Conservation (phyloP, 164 flowering plant genomes). For the Vitis rotundifolia region DNA sequence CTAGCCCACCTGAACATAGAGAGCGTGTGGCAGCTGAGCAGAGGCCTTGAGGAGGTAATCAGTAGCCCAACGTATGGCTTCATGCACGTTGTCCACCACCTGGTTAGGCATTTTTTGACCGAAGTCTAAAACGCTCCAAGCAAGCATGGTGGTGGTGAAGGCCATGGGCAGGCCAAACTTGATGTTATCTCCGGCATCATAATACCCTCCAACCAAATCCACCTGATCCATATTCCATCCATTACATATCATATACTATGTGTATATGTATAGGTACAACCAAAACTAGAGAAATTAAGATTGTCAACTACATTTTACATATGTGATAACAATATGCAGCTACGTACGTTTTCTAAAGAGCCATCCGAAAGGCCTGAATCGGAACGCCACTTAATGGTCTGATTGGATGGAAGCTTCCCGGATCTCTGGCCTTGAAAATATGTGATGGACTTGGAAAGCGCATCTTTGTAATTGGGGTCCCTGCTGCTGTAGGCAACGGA, state of each 20-base stretch:
- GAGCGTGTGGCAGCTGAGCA: conserved; percentile 4
- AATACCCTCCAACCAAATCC: conserved; percentile 1
- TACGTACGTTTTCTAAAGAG: conserved; percentile 3
- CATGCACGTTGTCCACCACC: background rate
- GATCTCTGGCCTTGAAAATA: conserved; percentile 6
- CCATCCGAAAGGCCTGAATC: background rate
- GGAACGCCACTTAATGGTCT: background rate
- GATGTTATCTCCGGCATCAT: too few species aligned
- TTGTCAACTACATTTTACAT: too few species aligned
- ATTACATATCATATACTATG: too few species aligned
- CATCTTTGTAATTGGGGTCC: background rate
- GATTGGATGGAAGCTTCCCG: conserved; percentile 1
- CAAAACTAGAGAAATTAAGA: background rate
- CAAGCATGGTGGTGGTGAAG: conserved; percentile 5
- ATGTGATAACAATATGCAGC: too few species aligned
- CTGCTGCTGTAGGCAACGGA: too few species aligned
- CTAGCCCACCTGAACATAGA: conserved; percentile 22
- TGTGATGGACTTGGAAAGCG: background rate
- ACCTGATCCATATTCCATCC: background rate
- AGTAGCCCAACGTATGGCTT: conserved; percentile 1
- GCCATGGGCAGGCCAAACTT: conserved; percentile 3
- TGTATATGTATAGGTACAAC: too few species aligned
- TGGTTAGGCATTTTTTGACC: background rate
- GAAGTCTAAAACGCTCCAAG: background rate
- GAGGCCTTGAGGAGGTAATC: conserved; percentile 7